Base-by-base conservation (phyloP, 225 moss, liverwort and hornwort genomes). In the Lunularia cruciata region DNA sequence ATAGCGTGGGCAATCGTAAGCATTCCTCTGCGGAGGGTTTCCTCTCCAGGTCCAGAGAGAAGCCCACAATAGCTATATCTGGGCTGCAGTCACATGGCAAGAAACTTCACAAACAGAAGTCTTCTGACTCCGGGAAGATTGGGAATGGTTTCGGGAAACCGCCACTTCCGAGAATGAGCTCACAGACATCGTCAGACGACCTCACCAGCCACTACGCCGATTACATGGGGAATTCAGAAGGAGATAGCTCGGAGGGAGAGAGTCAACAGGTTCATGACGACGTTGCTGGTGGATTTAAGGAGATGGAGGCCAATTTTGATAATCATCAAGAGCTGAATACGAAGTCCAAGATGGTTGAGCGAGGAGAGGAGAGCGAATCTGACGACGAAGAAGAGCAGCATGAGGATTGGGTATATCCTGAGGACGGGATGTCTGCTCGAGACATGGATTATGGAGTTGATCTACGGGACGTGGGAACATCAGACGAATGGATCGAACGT, bases 401-500 rank as follows among this genome's bases (percentile, higher is more conserved):
- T 28, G 71, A 22, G 23, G 43, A 72, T 19, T 81, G 76, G 76
- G 68, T 42, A 0, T 76, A 40, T 56, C 80, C 80, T 0, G 80
- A 81, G 18, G 35, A 62, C 8, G 65, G 60, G 38, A 15, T 76
- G 69, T 11, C 64, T 0, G 60, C 23, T 5, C 69, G 72, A 34
- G 75, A 82, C 18, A 60, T 51, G 22, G 57, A 60, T 28, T 82
- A 68, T 26, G 82, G 75, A 67, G 76, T 98, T n/a, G 96, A 98
- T 40, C 72, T 77, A 8, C 83, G 96, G 22, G 96, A 98, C 49
- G 63, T 85, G 35, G 93, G 93, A 16, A 98, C 96, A 1, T 76
- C 93, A 0, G 96, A 98, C 63, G 89, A 87, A 0, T 98, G 96
- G 96, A 78, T 98, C 47, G 69, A 71, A 22, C 86, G 96, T 8